Evolutionary conservation across 768 basidiomycete species (phyloP).

Genomic region (Phaeolepiota aurea): DNA sequence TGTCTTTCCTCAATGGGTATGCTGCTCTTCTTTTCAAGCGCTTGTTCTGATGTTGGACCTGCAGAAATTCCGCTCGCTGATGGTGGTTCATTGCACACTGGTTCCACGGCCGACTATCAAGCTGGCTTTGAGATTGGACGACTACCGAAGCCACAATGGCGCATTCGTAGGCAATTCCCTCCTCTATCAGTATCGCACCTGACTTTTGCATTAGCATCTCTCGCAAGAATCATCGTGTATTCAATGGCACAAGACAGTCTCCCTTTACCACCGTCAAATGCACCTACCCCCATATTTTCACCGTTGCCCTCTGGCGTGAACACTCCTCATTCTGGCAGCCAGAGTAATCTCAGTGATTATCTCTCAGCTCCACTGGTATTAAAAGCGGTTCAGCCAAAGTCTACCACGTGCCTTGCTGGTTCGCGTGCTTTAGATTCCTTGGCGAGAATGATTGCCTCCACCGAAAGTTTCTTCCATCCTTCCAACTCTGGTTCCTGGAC

Average conservation of each 20-base stretch:
- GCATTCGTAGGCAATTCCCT: slow-evolving; percentile 46
- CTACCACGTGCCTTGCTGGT: slow-evolving; percentile 66
- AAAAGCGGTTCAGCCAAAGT: slow-evolving; percentile 31
- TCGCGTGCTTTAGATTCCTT: slow-evolving; percentile 81
- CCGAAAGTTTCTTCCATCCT: slow-evolving; percentile 88
- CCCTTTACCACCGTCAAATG: slow-evolving; percentile 48
- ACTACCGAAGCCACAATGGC: slow-evolving; percentile 64
- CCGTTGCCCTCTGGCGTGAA: slow-evolving; percentile 56
- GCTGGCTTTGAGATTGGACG: slow-evolving; percentile 69
- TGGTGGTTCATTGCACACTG: slow-evolving; percentile 66
- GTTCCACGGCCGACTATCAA: slow-evolving; percentile 65
- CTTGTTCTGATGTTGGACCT: slow-evolving; percentile 5
- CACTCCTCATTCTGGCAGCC: slow-evolving; percentile 44
- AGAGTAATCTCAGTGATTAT: slow-evolving; percentile 44
- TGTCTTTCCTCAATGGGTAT: slow-evolving; percentile 76
- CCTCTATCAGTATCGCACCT: slow-evolving; percentile 7
- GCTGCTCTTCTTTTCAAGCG: slow-evolving; percentile 12
- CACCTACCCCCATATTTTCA: slow-evolving; percentile 68
- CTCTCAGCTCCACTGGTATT: slow-evolving; percentile 50
- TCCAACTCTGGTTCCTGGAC: slow-evolving; percentile 84
- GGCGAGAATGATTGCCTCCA: slow-evolving; percentile 77
- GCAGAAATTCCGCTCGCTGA: slow-evolving; percentile 68
- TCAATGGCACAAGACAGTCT: slow-evolving; percentile 70
- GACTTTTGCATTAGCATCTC: slow-evolving; percentile 40
- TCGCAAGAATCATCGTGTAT: slow-evolving; percentile 83